A percentile compares a stretch with the other conserved stretches of the same genome.
Conservation (phyloP, 108 stramenopile species). For the Skeletonema potamos region DNA sequence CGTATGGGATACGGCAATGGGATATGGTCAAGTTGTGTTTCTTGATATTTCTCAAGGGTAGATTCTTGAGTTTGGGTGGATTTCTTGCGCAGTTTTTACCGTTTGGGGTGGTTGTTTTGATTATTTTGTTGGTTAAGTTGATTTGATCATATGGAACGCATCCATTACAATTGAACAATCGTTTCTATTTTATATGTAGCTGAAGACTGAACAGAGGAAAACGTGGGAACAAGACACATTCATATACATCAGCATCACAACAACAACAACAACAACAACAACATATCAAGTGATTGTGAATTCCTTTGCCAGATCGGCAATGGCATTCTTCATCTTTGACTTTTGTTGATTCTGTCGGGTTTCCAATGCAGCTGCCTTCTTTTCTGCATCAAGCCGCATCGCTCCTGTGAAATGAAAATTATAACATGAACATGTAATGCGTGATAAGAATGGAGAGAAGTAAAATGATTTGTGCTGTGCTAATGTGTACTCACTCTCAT, state of each 20-base stretch:
- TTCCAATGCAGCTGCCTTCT: constrained; percentile 17
- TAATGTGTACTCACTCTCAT: constrained; percentile 1
- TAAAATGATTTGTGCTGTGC: too few relatives aligned
- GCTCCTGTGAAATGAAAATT: neutral
- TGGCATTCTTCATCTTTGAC: constrained; percentile 34
- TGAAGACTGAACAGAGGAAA: neutral
- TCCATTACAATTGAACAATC: too few relatives aligned
- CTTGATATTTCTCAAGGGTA: constrained; percentile 86
- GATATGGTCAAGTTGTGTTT: constrained; percentile 95
- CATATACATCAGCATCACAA: neutral
- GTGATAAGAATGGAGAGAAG: neutral
- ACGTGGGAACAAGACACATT: neutral
- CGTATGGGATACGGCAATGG: constrained; percentile 73
- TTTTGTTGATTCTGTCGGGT: constrained; percentile 20
- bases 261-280: neutral
- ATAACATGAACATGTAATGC: neutral
- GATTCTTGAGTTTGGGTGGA: constrained; percentile 62
- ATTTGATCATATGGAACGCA: constrained; percentile 14
- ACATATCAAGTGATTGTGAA: constrained; percentile 2
- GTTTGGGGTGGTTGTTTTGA: constrained; percentile 47
- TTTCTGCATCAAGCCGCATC: constrained; percentile 31
- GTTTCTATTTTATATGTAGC: neutral
- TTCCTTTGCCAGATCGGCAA: constrained; percentile 38
- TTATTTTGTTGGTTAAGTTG: constrained; percentile 31
- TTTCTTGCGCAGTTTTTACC: constrained; percentile 70